Evolutionary conservation across 768 basidiomycete species (phyloP).

Genomic region (Scleroderma citrinum): DNA sequence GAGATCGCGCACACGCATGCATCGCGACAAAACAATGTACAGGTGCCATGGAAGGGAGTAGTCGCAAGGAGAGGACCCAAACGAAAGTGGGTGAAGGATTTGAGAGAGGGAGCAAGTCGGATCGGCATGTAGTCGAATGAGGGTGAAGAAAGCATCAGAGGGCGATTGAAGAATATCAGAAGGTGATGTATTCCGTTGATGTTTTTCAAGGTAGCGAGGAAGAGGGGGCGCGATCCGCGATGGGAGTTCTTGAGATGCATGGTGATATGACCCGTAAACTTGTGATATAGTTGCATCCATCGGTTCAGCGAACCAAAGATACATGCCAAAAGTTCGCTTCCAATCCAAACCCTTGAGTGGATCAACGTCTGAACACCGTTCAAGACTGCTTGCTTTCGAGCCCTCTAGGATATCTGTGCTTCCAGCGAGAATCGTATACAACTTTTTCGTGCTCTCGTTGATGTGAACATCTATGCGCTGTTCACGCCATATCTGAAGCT

Average conservation of each 20-base stretch:
- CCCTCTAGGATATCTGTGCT: slow-evolving; percentile 55
- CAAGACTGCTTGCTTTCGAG: slow-evolving; percentile 44
- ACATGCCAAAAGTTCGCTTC: slow-evolving; percentile 88
- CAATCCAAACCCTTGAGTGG: slow-evolving; percentile 79
- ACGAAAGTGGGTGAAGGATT: slow-evolving; percentile 67
- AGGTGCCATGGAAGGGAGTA: slow-evolving; percentile 88
- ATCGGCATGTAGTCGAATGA: slow-evolving; percentile 75
- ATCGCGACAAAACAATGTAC: slow-evolving; percentile 80
- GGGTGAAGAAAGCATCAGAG: slow-evolving; percentile 73
- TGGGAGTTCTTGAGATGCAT: slow-evolving; percentile 32
- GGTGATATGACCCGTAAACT: slow-evolving; percentile 59
- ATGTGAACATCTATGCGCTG: slow-evolving; percentile 69
- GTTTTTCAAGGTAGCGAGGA: slow-evolving; percentile 50
- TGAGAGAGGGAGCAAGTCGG: slow-evolving; percentile 64
- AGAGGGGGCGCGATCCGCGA: slow-evolving; percentile 45
- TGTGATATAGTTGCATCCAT: slow-evolving; percentile 66
- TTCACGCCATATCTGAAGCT: slow-evolving; percentile 79
- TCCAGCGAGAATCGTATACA: slow-evolving; percentile 84
- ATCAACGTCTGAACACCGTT: slow-evolving; percentile 51
- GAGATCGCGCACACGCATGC: slow-evolving; percentile 80
- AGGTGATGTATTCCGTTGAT: slow-evolving; percentile 16
- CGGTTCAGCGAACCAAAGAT: slow-evolving; percentile 81
- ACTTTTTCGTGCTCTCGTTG: slow-evolving; percentile 59
- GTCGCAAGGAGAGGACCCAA: slow-evolving; percentile 70
- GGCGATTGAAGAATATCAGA: slow-evolving; percentile 42